Conservation (phyloP, 768 basidiomycete species). For the Nidularia pulvinata region DNA sequence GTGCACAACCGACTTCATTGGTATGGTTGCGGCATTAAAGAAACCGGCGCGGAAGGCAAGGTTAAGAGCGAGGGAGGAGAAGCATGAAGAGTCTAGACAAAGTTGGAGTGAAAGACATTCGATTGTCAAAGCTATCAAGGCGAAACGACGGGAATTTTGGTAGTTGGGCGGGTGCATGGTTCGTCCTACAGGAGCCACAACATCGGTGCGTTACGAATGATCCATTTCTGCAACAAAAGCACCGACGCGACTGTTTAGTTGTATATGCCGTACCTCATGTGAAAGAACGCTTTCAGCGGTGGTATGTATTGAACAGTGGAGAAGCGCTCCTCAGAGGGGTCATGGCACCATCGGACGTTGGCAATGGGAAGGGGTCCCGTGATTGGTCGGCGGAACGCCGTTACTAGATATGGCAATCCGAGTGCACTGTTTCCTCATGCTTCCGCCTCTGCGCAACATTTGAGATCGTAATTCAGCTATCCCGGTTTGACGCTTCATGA, state of each 20-base stretch:
- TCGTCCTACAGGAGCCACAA: background rate
- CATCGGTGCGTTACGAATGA: background rate
- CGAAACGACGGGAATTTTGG: constrained; percentile 75
- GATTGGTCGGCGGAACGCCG: constrained; percentile 34
- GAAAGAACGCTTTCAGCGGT: background rate
- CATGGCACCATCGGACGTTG: background rate
- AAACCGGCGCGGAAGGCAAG: constrained; percentile 43
- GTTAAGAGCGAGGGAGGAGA: constrained; percentile 39
- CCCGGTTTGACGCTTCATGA: constrained; percentile 17
- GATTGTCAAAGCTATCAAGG: constrained; percentile 59
- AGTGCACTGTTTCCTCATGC: constrained; percentile 15
- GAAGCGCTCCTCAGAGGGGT: background rate
- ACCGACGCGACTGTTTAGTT: background rate
- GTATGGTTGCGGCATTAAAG: constrained; percentile 60
- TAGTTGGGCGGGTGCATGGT: constrained; percentile 24
- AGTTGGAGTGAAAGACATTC: constrained; percentile 75
- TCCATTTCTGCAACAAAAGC: background rate
- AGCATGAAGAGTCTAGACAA: constrained; percentile 44
- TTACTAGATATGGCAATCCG: constrained; percentile 23
- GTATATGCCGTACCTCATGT: background rate
- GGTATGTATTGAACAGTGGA: background rate
- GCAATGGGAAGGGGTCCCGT: constrained; percentile 11
- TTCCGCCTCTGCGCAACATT: constrained; percentile 17
- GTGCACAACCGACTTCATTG: constrained; percentile 70
- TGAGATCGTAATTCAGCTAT: constrained; percentile 17